These are phyloP conservation scores for Albifimbria verrucaria DNA, from an alignment of 2,329 filamentous ascomycete genomes.

Conservation along the genomic window DNA sequence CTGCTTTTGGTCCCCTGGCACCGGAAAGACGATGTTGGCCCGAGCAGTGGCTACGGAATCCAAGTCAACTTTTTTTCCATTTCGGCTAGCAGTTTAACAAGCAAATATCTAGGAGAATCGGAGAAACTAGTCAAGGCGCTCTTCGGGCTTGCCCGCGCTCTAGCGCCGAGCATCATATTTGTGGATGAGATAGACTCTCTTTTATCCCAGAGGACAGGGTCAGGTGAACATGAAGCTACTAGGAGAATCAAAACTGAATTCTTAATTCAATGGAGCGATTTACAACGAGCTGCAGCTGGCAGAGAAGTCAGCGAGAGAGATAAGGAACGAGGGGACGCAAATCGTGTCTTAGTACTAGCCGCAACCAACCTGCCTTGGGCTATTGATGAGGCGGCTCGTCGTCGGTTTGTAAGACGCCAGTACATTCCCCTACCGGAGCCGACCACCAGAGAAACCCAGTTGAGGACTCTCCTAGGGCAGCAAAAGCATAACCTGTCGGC, in stretches of 20 bases:
- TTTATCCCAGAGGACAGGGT: constrained; percentile 76
- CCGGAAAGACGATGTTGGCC: constrained; percentile 97
- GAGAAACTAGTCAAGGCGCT: constrained; percentile 94
- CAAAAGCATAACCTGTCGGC: constrained; percentile 80
- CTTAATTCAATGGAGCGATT: constrained; percentile 92
- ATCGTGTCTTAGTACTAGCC: constrained; percentile 85
- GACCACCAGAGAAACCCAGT: constrained; percentile 73
- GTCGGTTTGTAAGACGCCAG: constrained; percentile 87
- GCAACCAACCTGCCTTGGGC: constrained; percentile 97
- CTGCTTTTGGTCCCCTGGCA: constrained; percentile 96
- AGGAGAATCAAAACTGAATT: constrained; percentile 97
- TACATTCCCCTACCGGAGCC: constrained; percentile 93
- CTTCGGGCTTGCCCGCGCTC: constrained; percentile 81
- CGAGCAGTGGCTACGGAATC: constrained; percentile 90
- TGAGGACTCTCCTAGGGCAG: constrained; percentile 75
- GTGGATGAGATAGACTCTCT: constrained; percentile 97
- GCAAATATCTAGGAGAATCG: constrained; percentile 93
- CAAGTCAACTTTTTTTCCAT: constrained; percentile 93
- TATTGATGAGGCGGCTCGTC: constrained; percentile 90
- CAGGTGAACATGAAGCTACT: constrained; percentile 88
- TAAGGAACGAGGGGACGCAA: constrained; percentile 74
- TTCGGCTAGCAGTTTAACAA: constrained; percentile 88
- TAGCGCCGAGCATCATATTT: constrained; percentile 95
- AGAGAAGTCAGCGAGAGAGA: constrained; percentile 66
- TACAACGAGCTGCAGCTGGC: constrained; percentile 88